These are phyloP conservation scores for Aspergillus haitiensis DNA, from an alignment of 495 filamentous ascomycete genomes.

Conservation along the genomic window DNA sequence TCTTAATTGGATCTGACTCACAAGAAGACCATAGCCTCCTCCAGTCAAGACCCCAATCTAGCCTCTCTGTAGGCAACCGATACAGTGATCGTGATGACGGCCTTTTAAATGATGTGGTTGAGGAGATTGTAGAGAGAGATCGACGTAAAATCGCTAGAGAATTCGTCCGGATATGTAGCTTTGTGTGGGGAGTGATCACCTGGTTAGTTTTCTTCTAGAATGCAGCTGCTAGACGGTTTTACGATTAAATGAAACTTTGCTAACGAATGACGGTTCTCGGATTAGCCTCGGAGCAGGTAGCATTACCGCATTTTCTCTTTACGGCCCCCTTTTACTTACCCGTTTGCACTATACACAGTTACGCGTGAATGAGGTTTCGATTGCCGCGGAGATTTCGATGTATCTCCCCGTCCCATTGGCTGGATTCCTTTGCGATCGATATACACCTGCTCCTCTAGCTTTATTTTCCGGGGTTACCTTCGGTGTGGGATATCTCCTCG, in stretches of 20 bases:
- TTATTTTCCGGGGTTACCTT: slow-evolving; percentile 72
- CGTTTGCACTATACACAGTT: slow-evolving; percentile 83
- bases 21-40: slow-evolving; percentile 19
- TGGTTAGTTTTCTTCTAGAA: slow-evolving; percentile 44
- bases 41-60: slow-evolving; percentile 27
- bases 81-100: slow-evolving; percentile 50
- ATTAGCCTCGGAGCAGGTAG: slow-evolving; percentile 74
- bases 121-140: slow-evolving; percentile 60
- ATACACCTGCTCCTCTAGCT: slow-evolving; percentile 72
- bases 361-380: slow-evolving; percentile 85
- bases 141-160: slow-evolving; percentile 52
- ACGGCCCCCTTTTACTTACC: slow-evolving; percentile 82
- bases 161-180: slow-evolving; percentile 54
- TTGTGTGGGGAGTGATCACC: slow-evolving; percentile 60
- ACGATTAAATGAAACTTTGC: neutral
- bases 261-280: neutral
- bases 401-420: slow-evolving; percentile 88
- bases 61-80: slow-evolving; percentile 20
- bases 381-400: slow-evolving; percentile 78
- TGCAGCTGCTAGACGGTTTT: neutral
- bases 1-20: slow-evolving; percentile 37
- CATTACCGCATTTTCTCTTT: slow-evolving; percentile 85
- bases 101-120: slow-evolving; percentile 60
- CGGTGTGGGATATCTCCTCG: slow-evolving; percentile 77
- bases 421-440: slow-evolving; percentile 86